A percentile compares a stretch with the other conserved stretches of the same genome.
phyloP scores from a whole-genome alignment of 352 stramenopile genomes.

The Phytophthora lateralis region DNA sequence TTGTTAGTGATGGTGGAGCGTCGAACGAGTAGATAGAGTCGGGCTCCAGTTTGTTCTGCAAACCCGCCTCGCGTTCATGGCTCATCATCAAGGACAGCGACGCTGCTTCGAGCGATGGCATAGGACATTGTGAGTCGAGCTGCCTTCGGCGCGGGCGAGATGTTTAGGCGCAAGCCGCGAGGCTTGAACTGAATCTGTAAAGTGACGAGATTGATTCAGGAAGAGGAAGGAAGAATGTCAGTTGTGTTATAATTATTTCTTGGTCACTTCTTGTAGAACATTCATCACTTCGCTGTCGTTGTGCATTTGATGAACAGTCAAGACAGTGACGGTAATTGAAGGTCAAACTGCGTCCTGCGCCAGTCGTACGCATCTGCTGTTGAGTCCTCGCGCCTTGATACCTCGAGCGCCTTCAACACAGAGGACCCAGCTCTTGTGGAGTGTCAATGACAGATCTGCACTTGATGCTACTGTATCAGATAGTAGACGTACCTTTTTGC shows the following conservation, averaged over 20 bases:
- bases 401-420: slow-evolving; percentile 72
- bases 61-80: slow-evolving; percentile 29
- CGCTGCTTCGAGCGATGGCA: slow-evolving; percentile 30
- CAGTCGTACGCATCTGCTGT: slow-evolving; percentile 22
- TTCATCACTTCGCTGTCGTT: slow-evolving; percentile 1
- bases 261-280: slow-evolving; percentile 16
- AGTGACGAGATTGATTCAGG: slow-evolving; percentile 45
- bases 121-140: slow-evolving; percentile 39
- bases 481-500: slow-evolving; percentile 41
- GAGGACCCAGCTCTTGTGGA: slow-evolving; percentile 28
- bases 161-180: slow-evolving; percentile 25
- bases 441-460: slow-evolving; percentile 2
- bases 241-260: slow-evolving; percentile 48
- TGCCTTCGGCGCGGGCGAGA: slow-evolving; percentile 30
- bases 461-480: background rate
- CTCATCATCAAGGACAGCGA: slow-evolving; percentile 35
- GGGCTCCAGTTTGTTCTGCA: slow-evolving; percentile 23
- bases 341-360: slow-evolving; percentile 28
- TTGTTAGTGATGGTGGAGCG: slow-evolving; percentile 34
- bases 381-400: slow-evolving; percentile 21
- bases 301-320: slow-evolving; percentile 1
- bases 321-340: slow-evolving; percentile 25
- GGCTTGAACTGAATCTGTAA: slow-evolving; percentile 49
- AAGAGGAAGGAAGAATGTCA: slow-evolving; percentile 27
- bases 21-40: slow-evolving; percentile 36